Base-by-base conservation (phyloP, 2,329 filamentous ascomycete genomes). In the Ceratocystis destructans region DNA sequence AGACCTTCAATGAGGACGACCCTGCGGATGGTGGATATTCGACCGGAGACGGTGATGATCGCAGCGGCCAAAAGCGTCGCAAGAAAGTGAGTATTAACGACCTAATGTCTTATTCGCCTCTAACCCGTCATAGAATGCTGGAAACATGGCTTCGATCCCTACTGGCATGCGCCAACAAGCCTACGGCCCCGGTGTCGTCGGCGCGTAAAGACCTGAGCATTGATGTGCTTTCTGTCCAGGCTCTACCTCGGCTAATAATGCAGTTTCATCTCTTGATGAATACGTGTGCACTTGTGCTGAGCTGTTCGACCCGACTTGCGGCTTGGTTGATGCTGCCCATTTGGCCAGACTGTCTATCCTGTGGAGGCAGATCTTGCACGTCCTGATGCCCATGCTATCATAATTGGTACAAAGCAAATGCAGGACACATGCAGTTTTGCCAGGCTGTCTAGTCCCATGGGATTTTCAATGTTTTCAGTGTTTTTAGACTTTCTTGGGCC, bases 1-100 rank as follows among this genome's bases (percentile, higher is more conserved):
- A 90, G 70, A 85, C 86, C 44, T 90, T 80, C 70, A 81, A 81
- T 8, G 87, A 90, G 69, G 87, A 89, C 69, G 87, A 87, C 69
- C 74, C 73, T 7, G 83, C 80, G 57, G 85, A 82, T 12, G 78
- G 77, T 17, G 84, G 83, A n/a, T 87, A 90, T 72, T 89, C 86
- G 25, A 89, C 87, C 25, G 87, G 85, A 67, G 87, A 88, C 70
- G 84, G 85, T 70, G 87, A 88, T 70, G 84, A 87, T 70, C 75
- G 75, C 69, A 73, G 75, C 55, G 79, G 78, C 70, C 77, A 81
- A 70, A 87, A 87, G 76, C 80, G 84, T 70, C 80, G 83, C 73
- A 87, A 87, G 77, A 85, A 86, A 83, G 84, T 85, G 72, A 70
- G 73, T 68, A 67, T 67, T 59, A 64, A 62, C 64, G 67, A 70